Conservation (phyloP, 495 filamentous ascomycete species). For the Bacidia gigantensis region DNA sequence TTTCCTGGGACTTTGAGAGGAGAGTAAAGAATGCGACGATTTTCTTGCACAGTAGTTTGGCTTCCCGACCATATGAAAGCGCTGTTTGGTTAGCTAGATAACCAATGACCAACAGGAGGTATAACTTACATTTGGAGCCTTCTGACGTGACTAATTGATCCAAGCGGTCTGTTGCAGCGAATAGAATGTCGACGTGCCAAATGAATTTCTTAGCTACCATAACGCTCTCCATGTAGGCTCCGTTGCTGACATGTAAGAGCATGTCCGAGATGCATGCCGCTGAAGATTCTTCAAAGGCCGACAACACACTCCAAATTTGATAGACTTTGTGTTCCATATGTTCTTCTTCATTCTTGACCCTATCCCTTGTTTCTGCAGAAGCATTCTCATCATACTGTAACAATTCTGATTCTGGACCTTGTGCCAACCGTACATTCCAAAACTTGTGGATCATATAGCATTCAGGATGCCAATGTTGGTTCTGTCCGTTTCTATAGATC, state of each 20-base stretch:
- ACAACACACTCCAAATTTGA: slow-evolving; percentile 94
- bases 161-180: slow-evolving; percentile 74
- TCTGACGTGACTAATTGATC: slow-evolving; percentile 54
- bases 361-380: slow-evolving; percentile 58
- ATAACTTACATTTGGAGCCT: slow-evolving; percentile 56
- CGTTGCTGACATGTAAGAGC: slow-evolving; percentile 98
- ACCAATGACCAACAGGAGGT: background rate
- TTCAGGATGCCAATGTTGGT: slow-evolving; percentile 99
- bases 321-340: slow-evolving; percentile 96
- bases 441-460: slow-evolving; percentile 99
- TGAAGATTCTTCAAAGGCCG: slow-evolving; percentile 92
- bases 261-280: slow-evolving; percentile 98
- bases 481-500: slow-evolving; percentile 92
- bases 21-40: slow-evolving; percentile 96
- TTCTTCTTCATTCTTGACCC: slow-evolving; percentile 74
- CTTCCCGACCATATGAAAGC: slow-evolving; percentile 81
- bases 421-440: slow-evolving; percentile 88
- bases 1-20: slow-evolving; percentile 85
- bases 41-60: slow-evolving; percentile 97
- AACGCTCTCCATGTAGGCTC: slow-evolving; percentile 87
- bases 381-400: slow-evolving; percentile 43
- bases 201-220: slow-evolving; percentile 96
- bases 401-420: slow-evolving; percentile 35
- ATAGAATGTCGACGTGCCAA: slow-evolving; percentile 85
- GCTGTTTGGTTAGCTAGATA: slow-evolving; percentile 33